These are phyloP conservation scores for Fusarium denticulatum DNA, from an alignment of 2,329 filamentous ascomycete species.

Conservation along the genomic window DNA sequence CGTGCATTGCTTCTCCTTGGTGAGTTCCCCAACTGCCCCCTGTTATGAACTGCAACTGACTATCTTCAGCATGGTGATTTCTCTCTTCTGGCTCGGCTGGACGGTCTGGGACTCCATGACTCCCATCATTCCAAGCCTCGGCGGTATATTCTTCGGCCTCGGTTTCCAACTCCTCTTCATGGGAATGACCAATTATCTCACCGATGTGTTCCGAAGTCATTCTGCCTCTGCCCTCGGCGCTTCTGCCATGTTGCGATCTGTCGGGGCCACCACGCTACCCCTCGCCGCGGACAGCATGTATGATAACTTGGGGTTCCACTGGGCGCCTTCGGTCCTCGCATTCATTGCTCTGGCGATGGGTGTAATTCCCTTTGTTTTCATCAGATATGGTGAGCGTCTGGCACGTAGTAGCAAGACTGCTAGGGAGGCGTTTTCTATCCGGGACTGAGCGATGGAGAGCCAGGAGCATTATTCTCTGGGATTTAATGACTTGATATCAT, in stretches of 20 bases:
- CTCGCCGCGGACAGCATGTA: slow-evolving; percentile 49
- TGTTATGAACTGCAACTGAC: background rate
- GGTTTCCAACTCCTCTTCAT: slow-evolving; percentile 50
- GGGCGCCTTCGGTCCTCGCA: slow-evolving; percentile 49
- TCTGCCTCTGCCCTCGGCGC: slow-evolving; percentile 51
- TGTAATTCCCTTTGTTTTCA: slow-evolving; percentile 47
- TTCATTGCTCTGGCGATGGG: slow-evolving; percentile 47
- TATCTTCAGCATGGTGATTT: slow-evolving; percentile 59
- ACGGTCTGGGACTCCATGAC: slow-evolving; percentile 55
- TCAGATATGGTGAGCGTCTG: slow-evolving; percentile 45
- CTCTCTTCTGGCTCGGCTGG: slow-evolving; percentile 70
- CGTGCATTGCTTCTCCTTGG: slow-evolving; percentile 70
- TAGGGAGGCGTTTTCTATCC: slow-evolving; percentile 36
- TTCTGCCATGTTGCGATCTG: slow-evolving; percentile 47
- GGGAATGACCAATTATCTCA: slow-evolving; percentile 50
- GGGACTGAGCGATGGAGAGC: slow-evolving; percentile 1
- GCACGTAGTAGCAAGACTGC: slow-evolving; percentile 44
- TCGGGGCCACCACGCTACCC: slow-evolving; percentile 48
- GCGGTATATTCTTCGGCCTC: slow-evolving; percentile 55
- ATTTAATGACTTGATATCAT: background rate
- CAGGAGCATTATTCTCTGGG: background rate
- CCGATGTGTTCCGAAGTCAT: slow-evolving; percentile 47
- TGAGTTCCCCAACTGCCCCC: slow-evolving; percentile 52
- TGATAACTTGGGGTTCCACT: slow-evolving; percentile 46
- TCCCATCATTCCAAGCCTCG: slow-evolving; percentile 52